A percentile compares a stretch with the other conserved stretches of the same genome.
Evolutionary conservation across 805 yeast species (phyloP).

Genomic region (Wickerhamomyces ciferrii): DNA sequence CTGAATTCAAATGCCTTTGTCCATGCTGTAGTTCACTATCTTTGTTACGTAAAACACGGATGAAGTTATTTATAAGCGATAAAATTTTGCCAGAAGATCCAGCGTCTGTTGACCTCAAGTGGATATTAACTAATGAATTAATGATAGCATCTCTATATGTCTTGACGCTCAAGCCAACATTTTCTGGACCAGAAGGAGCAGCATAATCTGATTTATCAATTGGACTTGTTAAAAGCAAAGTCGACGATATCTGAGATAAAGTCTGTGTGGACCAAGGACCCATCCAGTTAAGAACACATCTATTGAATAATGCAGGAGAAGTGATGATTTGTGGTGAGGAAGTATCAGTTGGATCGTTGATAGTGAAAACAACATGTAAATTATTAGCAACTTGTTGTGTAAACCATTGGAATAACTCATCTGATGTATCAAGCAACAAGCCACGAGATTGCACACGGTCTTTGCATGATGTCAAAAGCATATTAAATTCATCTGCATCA

Average conservation of each 20-base stretch:
- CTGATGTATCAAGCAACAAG: constrained; percentile 54
- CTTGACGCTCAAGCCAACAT: constrained; percentile 5
- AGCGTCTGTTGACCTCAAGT: background rate
- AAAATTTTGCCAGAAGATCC: constrained; percentile 45
- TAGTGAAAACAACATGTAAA: constrained; percentile 78
- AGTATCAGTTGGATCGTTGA: constrained; percentile 43
- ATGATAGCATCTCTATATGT: constrained; percentile 41
- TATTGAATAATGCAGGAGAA: constrained; percentile 84
- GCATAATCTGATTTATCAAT: constrained; percentile 41
- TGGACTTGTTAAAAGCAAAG: constrained; percentile 40
- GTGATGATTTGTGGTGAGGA: constrained; percentile 44
- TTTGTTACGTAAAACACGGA: constrained; percentile 33
- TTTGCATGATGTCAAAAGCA: constrained; percentile 48
- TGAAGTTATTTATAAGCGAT: constrained; percentile 45
- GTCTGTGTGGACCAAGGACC: constrained; percentile 69
- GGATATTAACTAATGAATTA: constrained; percentile 41
- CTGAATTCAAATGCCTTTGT: constrained; percentile 68
- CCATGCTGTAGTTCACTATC: constrained; percentile 50
- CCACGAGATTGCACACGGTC: constrained; percentile 59
- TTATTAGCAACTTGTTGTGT: constrained; percentile 59
- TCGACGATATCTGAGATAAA: constrained; percentile 42
- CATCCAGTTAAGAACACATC: constrained; percentile 88
- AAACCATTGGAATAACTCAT: constrained; percentile 76
- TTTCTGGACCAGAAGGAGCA: constrained; percentile 24
- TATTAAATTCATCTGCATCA: constrained; percentile 60